These are phyloP conservation scores for Aspergillus sergii DNA, from an alignment of 2,329 filamentous ascomycete species.

Conservation along the genomic window DNA sequence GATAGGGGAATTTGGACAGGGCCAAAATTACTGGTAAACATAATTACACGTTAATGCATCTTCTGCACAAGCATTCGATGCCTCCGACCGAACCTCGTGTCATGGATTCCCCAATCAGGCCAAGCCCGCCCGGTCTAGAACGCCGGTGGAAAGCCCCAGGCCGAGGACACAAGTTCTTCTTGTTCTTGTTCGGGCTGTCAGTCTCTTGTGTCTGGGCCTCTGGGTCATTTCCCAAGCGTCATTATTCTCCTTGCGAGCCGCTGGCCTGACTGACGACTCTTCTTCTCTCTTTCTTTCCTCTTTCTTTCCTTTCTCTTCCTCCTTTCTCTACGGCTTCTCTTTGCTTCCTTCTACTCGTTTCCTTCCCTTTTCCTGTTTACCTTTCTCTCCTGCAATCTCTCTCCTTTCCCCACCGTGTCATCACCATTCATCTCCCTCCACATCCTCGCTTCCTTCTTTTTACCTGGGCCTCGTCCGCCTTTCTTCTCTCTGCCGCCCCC, in stretches of 20 bases:
- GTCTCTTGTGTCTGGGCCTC: conserved; percentile 17
- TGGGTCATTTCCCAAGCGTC: conserved; percentile 23
- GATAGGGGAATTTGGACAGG: not conserved
- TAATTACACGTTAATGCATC: conserved; percentile 1
- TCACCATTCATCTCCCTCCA: conserved; percentile 16
- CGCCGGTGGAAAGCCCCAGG: conserved; percentile 21
- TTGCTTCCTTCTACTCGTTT: conserved; percentile 11
- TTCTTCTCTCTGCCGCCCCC: conserved; percentile 19
- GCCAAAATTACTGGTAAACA: conserved; percentile 1
- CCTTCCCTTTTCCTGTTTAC: conserved; percentile 4
- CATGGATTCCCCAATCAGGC: conserved; percentile 26
- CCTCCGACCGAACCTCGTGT: conserved; percentile 22
- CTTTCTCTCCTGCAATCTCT: conserved; percentile 14
- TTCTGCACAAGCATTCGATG: conserved; percentile 5
- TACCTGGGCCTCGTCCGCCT: conserved; percentile 14
- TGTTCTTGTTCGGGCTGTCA: conserved; percentile 17
- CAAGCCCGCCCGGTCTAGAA: conserved; percentile 25
- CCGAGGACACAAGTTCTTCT: conserved; percentile 13
- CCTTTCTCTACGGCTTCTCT: not conserved
- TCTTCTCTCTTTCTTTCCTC: conserved; percentile 16
- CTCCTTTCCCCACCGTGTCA: conserved; percentile 18
- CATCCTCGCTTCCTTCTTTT: conserved; percentile 14
- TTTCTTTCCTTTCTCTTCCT: conserved; percentile 17
- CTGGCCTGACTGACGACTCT: conserved; percentile 8
- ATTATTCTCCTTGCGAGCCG: conserved; percentile 9